Base-by-base conservation (phyloP, 2,329 filamentous ascomycete species). In the Metarhizium anisopliae region DNA sequence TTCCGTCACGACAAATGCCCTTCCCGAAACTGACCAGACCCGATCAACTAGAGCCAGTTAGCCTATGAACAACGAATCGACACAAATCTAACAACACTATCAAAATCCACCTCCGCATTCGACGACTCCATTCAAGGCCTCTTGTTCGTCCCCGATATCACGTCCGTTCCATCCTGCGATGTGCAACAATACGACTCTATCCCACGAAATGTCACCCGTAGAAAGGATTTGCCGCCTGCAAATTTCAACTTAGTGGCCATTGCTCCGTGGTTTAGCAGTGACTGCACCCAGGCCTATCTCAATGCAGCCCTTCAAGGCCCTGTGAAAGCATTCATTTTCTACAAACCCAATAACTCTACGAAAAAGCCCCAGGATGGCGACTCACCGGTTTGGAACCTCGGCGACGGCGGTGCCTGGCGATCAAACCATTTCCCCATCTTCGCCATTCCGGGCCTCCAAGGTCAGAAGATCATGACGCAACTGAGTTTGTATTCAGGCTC, bases 71-170 rank as follows among this genome's bases (percentile, higher is more conserved):
- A 77, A 57, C 72, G 73, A 49, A 68, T 82, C 54, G 62, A 67
- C 20, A 70, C 70, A 56, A 87, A 88, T 63, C 80, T 96, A 53
- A 89, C 85, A 49, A 95, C 90, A 0, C 76, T 96, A 14, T 89
- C 89, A 3, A 83, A 80, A 36, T 87, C 83, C 58, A 84, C 83
- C 66, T 77, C 82, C 53, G 77, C 76, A 8, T 69, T 77, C 43
- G 82, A 85, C 60, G 80, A 80, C 55, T 74, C 82, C 54, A 83
- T 94, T 40, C 81, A 83, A 60, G 93, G 93, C 59, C 80, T 96
- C 16, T 79, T 97, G 56, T 97, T 94, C 68, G 87, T 95, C 2
- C 94, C 93, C 4, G 82, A 85, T 58, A 77, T 96, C 45, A 67
- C 72, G 6, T 56, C 65, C 11, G 68, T 77, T 55, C 79, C 86